These are phyloP conservation scores for Tubosaeta brunneosetosa DNA, from an alignment of 768 basidiomycete genomes.

Conservation along the genomic window DNA sequence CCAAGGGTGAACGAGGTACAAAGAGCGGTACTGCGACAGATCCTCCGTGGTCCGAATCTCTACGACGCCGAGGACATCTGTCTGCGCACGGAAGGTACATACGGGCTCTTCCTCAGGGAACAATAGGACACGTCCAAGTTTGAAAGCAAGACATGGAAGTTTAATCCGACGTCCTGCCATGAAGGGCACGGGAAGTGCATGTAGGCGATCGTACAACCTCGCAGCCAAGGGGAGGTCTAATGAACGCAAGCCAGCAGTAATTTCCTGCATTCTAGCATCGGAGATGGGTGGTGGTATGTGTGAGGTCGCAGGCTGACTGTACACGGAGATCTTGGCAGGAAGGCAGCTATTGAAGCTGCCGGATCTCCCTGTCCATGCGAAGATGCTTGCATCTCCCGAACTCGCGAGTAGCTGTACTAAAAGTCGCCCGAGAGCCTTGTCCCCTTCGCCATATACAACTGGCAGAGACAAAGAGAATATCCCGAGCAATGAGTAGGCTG, in stretches of 20 bases:
- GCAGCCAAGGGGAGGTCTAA: not conserved
- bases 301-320: not conserved
- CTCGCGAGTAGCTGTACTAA: not conserved
- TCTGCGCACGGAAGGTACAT: not conserved
- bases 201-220: not conserved
- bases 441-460: slow-evolving; percentile 1
- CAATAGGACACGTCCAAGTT: not conserved
- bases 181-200: not conserved
- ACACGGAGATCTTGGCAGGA: not conserved
- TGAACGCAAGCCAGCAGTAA: not conserved
- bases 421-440: not conserved
- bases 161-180: not conserved
- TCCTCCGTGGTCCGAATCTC: slow-evolving; percentile 2
- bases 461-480: not conserved
- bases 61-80: not conserved
- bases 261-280: not conserved
- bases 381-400: not conserved
- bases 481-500: not conserved
- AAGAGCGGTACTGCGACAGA: not conserved
- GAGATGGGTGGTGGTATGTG: not conserved
- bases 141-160: slow-evolving; percentile 1
- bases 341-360: slow-evolving; percentile 3
- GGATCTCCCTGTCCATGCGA: slow-evolving; percentile 2
- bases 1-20: slow-evolving; percentile 6
- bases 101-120: not conserved